These are phyloP conservation scores for Fusarium setosum DNA, from an alignment of 2,329 filamentous ascomycete species.

Conservation along the genomic window DNA sequence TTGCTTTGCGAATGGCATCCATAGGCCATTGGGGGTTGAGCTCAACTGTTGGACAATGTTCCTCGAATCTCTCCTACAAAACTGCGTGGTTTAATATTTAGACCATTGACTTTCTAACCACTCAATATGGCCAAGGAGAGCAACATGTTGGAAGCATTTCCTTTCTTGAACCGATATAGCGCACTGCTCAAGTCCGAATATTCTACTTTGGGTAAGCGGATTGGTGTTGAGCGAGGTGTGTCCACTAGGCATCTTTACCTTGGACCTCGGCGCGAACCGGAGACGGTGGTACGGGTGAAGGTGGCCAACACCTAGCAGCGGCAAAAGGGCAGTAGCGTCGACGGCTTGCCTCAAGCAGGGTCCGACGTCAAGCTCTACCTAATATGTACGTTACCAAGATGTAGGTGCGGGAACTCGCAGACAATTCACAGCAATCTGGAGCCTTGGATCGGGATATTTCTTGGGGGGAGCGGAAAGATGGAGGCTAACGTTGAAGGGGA, in stretches of 20 bases:
- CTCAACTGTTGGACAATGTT: no score
- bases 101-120: background rate
- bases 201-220: slow-evolving; percentile 18
- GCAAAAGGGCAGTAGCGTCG: background rate
- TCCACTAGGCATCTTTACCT: slow-evolving; percentile 18
- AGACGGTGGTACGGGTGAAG: slow-evolving; percentile 4
- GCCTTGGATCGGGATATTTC: slow-evolving; percentile 19
- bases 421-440: background rate
- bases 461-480: slow-evolving; percentile 30
- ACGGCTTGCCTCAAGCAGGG: background rate
- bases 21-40: background rate
- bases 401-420: slow-evolving; percentile 6
- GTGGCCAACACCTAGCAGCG: background rate
- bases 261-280: slow-evolving; percentile 35
- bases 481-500: slow-evolving; percentile 20
- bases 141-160: background rate
- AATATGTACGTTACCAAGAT: background rate
- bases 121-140: background rate
- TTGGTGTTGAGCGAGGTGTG: slow-evolving; percentile 5
- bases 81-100: background rate
- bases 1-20: background rate
- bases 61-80: background rate
- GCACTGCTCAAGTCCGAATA: background rate
- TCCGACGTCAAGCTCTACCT: background rate
- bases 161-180: background rate